Evolutionary conservation across 345 rosid species (phyloP), one percentile per base, ranked within the genome.

Genomic region (Bruguiera gymnorhiza): DNA sequence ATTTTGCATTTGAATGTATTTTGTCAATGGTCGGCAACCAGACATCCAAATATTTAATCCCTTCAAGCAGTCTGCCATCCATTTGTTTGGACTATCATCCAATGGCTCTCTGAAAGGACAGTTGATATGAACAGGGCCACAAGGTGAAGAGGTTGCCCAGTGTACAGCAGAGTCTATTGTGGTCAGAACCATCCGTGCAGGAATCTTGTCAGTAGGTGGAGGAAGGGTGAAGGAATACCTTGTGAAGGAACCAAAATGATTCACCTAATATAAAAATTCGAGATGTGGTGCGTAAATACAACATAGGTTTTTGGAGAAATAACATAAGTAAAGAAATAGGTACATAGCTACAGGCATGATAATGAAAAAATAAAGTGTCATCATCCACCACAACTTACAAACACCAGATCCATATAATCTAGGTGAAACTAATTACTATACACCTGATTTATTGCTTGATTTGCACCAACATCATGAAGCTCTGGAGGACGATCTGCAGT

Each of bases 401-500:
- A 60, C 46, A 20, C 50, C 50, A 43, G 19, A 43, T 43, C 50
- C 50, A 71, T 30, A 52, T 60, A 15, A 52, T 26, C 63, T 43
- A 29, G 29, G 53, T 43, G 58, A 37, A 63, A 48, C 51, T 23
- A 62, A 48, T 27, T 34, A 24, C 26, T 69, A 39, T 73, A 73
- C 68, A 93, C 98, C 89, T 94, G 98, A 87, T 88, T 89, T 70
- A 94, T 87, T 64, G 97, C 78, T 83, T 94, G 98, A 78, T 89
- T 94, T 51, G 98, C 98, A 60, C 98, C 98, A 80, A 83, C 83
- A 60, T 88, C 90, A 63, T 79, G 92, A 79, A 94, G 96, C 83
- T 94, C 98, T 54, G 91, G 92, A 80, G 98, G 98, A 61, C 98
- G 98, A 77, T 94, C 98, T 58, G 98, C 98, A 19, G 97, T 89